A percentile compares a stretch with the other conserved stretches of the same genome.
Conservation (phyloP, 345 rosid species). For the Nephelium lappaceum region DNA sequence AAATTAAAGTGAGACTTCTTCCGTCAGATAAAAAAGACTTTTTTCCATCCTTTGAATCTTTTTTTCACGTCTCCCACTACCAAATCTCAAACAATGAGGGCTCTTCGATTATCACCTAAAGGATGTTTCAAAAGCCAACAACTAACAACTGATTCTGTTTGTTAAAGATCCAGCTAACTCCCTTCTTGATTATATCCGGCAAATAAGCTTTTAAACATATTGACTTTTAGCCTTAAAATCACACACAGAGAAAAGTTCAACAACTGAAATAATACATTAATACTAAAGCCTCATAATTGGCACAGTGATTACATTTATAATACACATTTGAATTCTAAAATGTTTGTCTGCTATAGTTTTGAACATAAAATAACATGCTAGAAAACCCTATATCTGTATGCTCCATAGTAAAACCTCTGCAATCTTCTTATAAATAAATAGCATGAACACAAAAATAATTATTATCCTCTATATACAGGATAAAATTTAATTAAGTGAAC, state of each 20-base stretch:
- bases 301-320: not conserved
- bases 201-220: not conserved
- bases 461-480: not conserved
- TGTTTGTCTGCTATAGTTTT: not conserved
- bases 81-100: not conserved
- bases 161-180: not conserved
- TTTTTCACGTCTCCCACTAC: not conserved
- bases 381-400: not conserved
- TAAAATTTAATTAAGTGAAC: not conserved
- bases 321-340: not conserved
- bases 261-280: not conserved
- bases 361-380: not conserved
- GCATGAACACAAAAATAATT: not conserved
- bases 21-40: not conserved
- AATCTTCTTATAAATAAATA: not conserved
- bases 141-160: not conserved
- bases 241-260: not conserved
- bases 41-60: slow-evolving; percentile 1
- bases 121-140: not conserved
- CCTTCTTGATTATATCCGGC: not conserved
- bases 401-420: not conserved
- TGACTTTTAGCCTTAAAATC: not conserved
- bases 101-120: not conserved
- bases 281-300: not conserved
- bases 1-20: not conserved